Evolutionary conservation across 768 basidiomycete species (phyloP).

Genomic region (Mycena vulgaris): DNA sequence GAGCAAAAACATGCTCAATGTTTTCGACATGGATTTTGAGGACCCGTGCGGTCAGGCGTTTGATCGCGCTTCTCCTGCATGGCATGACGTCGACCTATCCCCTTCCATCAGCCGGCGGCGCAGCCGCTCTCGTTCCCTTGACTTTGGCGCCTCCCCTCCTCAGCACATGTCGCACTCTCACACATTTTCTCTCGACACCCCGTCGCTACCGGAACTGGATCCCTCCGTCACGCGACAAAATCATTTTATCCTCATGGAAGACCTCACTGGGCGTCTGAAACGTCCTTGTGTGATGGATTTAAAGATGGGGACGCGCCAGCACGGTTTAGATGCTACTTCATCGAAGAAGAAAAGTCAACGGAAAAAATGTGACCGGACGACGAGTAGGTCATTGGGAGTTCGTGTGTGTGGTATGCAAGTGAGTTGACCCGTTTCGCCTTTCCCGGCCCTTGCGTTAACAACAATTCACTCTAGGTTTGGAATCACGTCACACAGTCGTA

Average conservation of each 20-base stretch:
- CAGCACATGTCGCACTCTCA: conserved; percentile 41
- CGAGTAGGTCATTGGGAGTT: conserved; percentile 91
- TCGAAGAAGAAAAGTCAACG: conserved; percentile 98
- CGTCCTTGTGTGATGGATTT: conserved; percentile 96
- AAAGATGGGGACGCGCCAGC: conserved; percentile 99
- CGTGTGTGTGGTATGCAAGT: conserved; percentile 99
- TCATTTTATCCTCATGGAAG: conserved; percentile 99
- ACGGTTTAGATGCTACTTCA: conserved; percentile 94
- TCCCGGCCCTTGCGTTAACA: conserved; percentile 24
- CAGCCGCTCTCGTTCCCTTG: conserved; percentile 62
- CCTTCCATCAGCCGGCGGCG: conserved; percentile 59
- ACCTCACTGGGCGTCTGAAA: conserved; percentile 93
- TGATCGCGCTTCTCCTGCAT: conserved; percentile 40
- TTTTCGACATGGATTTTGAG: conserved; percentile 64
- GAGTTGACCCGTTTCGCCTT: conserved; percentile 37
- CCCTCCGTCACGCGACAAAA: conserved; percentile 86
- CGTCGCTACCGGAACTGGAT: conserved; percentile 56
- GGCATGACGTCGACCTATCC: conserved; percentile 44
- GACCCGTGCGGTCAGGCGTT: conserved; percentile 2
- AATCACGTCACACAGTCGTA: conserved; percentile 88
- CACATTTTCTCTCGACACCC: conserved; percentile 43
- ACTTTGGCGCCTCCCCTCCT: conserved; percentile 40
- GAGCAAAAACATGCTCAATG: conserved; percentile 49
- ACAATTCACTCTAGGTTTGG: conserved; percentile 81
- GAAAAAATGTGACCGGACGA: conserved; percentile 98